Conservation (phyloP, 257 asterid species). For the Eucommia ulmoides region DNA sequence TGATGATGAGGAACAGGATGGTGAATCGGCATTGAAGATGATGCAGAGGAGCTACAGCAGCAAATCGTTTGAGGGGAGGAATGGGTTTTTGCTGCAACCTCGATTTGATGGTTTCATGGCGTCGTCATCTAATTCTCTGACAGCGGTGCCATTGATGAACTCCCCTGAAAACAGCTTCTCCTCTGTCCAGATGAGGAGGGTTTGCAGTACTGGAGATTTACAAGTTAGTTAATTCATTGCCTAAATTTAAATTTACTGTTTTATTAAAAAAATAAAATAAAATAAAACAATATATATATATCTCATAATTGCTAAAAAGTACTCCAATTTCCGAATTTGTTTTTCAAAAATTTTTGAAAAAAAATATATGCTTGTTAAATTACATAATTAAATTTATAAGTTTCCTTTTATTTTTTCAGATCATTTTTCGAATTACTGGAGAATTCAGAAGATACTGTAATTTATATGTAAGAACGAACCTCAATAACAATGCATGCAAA, state of each 20-base stretch:
- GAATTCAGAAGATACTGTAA: too few species aligned
- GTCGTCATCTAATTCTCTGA: conserved; percentile 22
- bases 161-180: conserved; percentile 37
- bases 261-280: too few species aligned
- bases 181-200: conserved; percentile 62
- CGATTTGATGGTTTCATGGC: conserved; percentile 32
- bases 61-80: conserved; percentile 36
- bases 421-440: too few species aligned
- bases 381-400: too few species aligned
- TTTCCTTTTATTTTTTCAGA: too few species aligned
- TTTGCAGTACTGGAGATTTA: conserved; percentile 78
- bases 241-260: not conserved
- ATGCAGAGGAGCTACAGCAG: conserved; percentile 83
- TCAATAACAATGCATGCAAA: too few species aligned
- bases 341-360: too few species aligned
- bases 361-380: too few species aligned
- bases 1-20: conserved; percentile 18
- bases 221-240: conserved; percentile 33
- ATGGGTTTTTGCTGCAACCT: conserved; percentile 24
- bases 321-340: too few species aligned
- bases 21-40: conserved; percentile 37
- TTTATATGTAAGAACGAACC: too few species aligned
- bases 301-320: too few species aligned
- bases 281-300: too few species aligned
- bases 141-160: conserved; percentile 19